Evolutionary conservation across 805 yeast genomes (phyloP).

Genomic region (Kuraishia borneana): DNA sequence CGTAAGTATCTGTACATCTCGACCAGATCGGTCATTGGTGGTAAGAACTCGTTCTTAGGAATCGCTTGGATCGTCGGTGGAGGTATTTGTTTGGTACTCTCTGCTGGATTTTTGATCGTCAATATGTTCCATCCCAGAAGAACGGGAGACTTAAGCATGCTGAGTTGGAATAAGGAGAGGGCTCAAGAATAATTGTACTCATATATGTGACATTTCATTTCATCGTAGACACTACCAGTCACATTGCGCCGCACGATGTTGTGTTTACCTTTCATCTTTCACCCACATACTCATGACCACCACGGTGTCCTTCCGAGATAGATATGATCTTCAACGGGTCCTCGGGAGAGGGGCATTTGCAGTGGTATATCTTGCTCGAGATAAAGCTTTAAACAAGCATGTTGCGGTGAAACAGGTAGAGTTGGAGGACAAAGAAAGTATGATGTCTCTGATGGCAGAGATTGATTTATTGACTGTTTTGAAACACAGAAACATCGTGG

Average conservation of each 20-base stretch:
- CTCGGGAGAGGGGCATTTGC: constrained; percentile 93
- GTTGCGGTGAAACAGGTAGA: constrained; percentile 75
- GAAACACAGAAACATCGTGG: constrained; percentile 56
- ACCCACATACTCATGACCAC: background rate
- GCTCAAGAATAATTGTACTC: background rate
- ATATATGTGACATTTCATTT: background rate
- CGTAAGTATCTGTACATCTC: constrained; percentile 55
- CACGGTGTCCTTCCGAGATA: constrained; percentile 14
- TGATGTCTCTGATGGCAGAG: constrained; percentile 47
- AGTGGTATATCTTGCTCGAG: constrained; percentile 57
- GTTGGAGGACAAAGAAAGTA: constrained; percentile 37
- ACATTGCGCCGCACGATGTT: no score
- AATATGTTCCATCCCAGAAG: constrained; percentile 59
- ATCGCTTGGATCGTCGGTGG: constrained; percentile 69
- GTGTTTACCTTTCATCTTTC: no score
- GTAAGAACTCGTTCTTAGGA: constrained; percentile 65
- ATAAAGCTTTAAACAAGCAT: constrained; percentile 49
- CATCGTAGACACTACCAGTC: background rate
- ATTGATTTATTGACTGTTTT: constrained; percentile 54
- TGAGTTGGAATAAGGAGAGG: constrained; percentile 59
- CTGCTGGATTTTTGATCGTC: constrained; percentile 37
- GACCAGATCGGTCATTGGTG: constrained; percentile 67
- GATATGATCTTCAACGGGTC: constrained; percentile 43
- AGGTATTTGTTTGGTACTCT: constrained; percentile 50
- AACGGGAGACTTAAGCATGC: constrained; percentile 56